Percentiles rank a stretch among this genome's conserved stretches.
Conservation (phyloP, 305 asterid species). For the Fraxinus greggii region DNA sequence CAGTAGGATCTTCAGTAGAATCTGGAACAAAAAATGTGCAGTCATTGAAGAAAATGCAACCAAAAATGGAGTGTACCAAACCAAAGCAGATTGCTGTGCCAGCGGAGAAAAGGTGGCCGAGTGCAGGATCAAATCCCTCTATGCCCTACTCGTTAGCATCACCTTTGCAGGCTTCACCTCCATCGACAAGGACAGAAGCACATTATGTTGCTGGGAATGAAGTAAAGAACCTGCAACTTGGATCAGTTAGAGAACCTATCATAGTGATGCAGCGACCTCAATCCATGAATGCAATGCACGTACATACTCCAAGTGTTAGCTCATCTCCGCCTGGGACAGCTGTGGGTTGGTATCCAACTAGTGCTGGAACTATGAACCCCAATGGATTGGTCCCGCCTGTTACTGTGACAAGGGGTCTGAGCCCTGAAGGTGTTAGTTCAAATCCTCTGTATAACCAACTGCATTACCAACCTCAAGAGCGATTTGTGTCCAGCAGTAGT, state of each 20-base stretch:
- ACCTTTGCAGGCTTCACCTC: slow-evolving; percentile 43
- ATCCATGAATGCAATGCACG: slow-evolving; percentile 39
- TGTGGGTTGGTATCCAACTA: slow-evolving; percentile 45
- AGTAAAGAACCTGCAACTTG: slow-evolving; percentile 65
- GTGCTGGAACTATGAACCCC: slow-evolving; percentile 39
- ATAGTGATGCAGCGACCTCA: slow-evolving; percentile 67
- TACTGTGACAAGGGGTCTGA: slow-evolving; percentile 45
- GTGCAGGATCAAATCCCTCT: slow-evolving; percentile 43
- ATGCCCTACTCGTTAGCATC: slow-evolving; percentile 40
- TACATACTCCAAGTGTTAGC: slow-evolving; percentile 42
- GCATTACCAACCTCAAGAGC: slow-evolving; percentile 53
- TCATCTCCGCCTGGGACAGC: slow-evolving; percentile 60
- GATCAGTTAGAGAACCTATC: slow-evolving; percentile 71
- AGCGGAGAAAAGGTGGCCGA: slow-evolving; percentile 54
- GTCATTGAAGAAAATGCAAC: slow-evolving; percentile 47
- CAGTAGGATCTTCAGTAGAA: slow-evolving; percentile 51
- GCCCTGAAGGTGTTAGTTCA: slow-evolving; percentile 31
- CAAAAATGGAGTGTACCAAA: slow-evolving; percentile 62
- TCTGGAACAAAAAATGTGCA: slow-evolving; percentile 43
- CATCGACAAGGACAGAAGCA: slow-evolving; percentile 41
- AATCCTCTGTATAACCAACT: slow-evolving; percentile 46
- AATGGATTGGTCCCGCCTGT: slow-evolving; percentile 45
- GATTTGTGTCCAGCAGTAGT: slow-evolving; percentile 41
- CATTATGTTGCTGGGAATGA: slow-evolving; percentile 49
- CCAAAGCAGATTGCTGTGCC: slow-evolving; percentile 45